Evolutionary conservation across 345 rosid species (phyloP).

Genomic region (Theobroma cacao): DNA sequence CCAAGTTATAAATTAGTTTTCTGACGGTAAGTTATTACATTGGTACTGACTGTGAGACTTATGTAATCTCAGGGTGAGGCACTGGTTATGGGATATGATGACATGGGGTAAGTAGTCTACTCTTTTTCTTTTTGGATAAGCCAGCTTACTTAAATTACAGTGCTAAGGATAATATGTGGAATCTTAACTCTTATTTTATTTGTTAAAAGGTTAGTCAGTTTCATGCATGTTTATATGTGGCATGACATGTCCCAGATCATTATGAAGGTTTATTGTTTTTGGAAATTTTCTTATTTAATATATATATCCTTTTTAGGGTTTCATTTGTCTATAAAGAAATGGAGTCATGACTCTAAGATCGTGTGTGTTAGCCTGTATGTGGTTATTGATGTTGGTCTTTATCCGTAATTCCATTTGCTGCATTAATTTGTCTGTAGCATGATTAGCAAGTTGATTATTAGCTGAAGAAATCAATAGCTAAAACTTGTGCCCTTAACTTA

Average conservation of each 20-base stretch:
- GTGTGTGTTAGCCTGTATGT: not conserved
- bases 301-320: not conserved
- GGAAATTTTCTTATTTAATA: not conserved
- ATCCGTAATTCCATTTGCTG: not conserved
- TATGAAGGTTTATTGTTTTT: not conserved
- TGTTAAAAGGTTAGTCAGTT: not conserved
- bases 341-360: not conserved
- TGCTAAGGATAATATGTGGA: not conserved
- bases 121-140: not conserved
- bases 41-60: conserved; percentile 14
- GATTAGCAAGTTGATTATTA: conserved; percentile 5
- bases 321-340: too few relatives aligned
- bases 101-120: conserved; percentile 77
- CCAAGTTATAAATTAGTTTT: not conserved
- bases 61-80: conserved; percentile 87
- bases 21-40: not conserved
- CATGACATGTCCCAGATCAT: not conserved
- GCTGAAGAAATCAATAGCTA: not conserved
- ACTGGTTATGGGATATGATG: conserved; percentile 97
- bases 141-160: not conserved
- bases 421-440: too few relatives aligned
- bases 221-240: not conserved
- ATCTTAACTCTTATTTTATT: conserved; percentile 10
- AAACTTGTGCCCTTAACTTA: not conserved
- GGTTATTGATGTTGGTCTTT: not conserved